Conservation (phyloP, 495 filamentous ascomycete species). For the Endocarpon pusillum region DNA sequence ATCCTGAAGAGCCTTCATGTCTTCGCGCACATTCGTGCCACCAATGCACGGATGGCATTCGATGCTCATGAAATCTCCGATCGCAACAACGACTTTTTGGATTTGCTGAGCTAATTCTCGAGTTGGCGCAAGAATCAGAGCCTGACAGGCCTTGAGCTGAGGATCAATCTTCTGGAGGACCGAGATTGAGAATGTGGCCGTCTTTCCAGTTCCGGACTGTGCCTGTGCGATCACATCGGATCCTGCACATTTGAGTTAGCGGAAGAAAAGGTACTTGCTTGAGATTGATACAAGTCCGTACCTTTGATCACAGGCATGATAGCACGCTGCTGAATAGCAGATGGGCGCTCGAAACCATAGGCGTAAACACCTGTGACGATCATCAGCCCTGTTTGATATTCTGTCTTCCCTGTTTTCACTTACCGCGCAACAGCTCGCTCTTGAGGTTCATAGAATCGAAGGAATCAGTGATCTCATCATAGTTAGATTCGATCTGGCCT, state of each 20-base stretch:
- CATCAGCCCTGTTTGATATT: conserved; percentile 5
- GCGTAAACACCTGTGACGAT: conserved; percentile 71
- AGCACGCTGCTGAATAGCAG: conserved; percentile 97
- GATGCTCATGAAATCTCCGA: conserved; percentile 99
- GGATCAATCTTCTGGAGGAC: conserved; percentile 89
- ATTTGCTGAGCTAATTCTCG: conserved; percentile 97
- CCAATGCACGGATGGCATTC: conserved; percentile 98
- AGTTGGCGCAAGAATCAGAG: conserved; percentile 91
- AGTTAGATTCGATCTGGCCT: conserved; percentile 99
- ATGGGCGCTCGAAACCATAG: conserved; percentile 98
- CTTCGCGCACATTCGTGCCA: conserved; percentile 90
- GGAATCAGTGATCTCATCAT: conserved; percentile 98
- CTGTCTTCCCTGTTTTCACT: conserved; percentile 15
- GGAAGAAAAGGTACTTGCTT: no score
- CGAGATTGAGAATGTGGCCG: conserved; percentile 94
- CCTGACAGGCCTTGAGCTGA: conserved; percentile 53
- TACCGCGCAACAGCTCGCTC: conserved; percentile 91
- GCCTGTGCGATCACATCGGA: conserved; percentile 98
- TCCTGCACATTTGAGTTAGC: conserved; percentile 41
- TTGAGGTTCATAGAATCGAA: conserved; percentile 97
- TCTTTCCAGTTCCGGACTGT: conserved; percentile 98
- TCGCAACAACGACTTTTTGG: conserved; percentile 89
- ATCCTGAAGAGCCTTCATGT: conserved; percentile 92
- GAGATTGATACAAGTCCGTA: conserved; percentile 29
- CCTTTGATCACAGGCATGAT: conserved; percentile 99